Percentiles rank a stretch among this genome's conserved stretches.
Conservation (phyloP, 139 green algal genomes). For the Coccomyxa sp. region DNA sequence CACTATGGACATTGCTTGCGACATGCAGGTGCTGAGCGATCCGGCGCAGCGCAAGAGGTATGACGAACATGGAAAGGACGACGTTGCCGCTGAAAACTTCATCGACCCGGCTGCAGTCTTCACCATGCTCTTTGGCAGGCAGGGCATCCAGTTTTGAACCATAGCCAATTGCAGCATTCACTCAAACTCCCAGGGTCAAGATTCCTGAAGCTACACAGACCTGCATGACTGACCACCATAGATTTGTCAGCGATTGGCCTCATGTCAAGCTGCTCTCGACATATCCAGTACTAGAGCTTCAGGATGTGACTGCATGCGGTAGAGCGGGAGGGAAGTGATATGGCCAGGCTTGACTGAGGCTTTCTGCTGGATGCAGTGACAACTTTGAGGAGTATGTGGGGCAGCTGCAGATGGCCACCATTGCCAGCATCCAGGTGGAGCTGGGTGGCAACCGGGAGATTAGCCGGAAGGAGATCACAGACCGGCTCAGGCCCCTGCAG, state of each 20-base stretch:
- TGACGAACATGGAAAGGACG: slow-evolving; percentile 24
- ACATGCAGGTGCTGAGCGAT: slow-evolving; percentile 48
- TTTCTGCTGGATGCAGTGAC: slow-evolving; percentile 5
- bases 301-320: too few species aligned
- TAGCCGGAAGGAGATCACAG: background rate
- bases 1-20: too few species aligned
- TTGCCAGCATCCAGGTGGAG: background rate
- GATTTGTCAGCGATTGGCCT: too few species aligned
- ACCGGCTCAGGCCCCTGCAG: background rate
- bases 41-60: slow-evolving; percentile 40
- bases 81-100: slow-evolving; percentile 11
- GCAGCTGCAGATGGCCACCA: slow-evolving; percentile 37
- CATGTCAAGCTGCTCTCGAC: too few species aligned
- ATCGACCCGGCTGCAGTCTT: slow-evolving; percentile 46
- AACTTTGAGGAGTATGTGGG: slow-evolving; percentile 49
- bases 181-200: too few species aligned
- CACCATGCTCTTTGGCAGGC: slow-evolving; percentile 40
- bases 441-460: background rate
- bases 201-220: too few species aligned
- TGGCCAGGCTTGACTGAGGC: background rate
- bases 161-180: too few species aligned
- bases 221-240: too few species aligned
- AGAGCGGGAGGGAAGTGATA: too few species aligned
- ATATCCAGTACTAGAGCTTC: too few species aligned
- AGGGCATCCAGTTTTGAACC: too few species aligned